These are phyloP conservation scores for Malassezia restricta DNA, from an alignment of 1,284 basidiomycete genomes.

Conservation along the genomic window DNA sequence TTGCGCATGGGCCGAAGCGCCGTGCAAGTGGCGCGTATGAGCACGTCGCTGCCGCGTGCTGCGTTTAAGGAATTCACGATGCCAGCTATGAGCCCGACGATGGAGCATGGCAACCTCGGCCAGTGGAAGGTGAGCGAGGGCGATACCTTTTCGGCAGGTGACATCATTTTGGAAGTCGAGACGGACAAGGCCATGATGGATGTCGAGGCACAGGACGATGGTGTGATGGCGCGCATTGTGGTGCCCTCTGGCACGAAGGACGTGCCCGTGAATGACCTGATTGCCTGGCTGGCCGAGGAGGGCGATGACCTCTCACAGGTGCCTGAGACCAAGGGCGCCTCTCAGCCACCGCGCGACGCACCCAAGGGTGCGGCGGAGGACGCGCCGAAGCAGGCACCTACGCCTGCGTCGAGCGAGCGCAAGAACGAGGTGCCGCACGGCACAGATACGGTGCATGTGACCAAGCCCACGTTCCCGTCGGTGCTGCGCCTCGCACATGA, in stretches of 20 bases:
- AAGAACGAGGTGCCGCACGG: neutral
- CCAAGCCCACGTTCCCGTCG: conserved; percentile 38
- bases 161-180: conserved; percentile 43
- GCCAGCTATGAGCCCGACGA: conserved; percentile 45
- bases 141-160: conserved; percentile 44
- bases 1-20: too few species aligned
- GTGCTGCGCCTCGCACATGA: conserved; percentile 43
- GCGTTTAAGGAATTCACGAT: conserved; percentile 20
- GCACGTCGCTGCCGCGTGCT: neutral
- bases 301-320: conserved; percentile 47
- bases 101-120: conserved; percentile 41
- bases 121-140: conserved; percentile 47
- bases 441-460: neutral
- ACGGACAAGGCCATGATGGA: conserved; percentile 47
- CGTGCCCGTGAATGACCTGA: conserved; percentile 45
- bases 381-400: neutral
- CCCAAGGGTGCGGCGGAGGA: neutral
- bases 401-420: neutral
- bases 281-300: conserved; percentile 48
- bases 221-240: conserved; percentile 47
- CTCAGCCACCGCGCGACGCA: neutral
- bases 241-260: conserved; percentile 39
- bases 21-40: neutral
- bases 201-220: conserved; percentile 49
- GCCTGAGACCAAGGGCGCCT: conserved; percentile 24